Percentiles rank a stretch among this genome's conserved stretches.
Conservation (phyloP, 164 flowering plant genomes). For the Piper betle region DNA sequence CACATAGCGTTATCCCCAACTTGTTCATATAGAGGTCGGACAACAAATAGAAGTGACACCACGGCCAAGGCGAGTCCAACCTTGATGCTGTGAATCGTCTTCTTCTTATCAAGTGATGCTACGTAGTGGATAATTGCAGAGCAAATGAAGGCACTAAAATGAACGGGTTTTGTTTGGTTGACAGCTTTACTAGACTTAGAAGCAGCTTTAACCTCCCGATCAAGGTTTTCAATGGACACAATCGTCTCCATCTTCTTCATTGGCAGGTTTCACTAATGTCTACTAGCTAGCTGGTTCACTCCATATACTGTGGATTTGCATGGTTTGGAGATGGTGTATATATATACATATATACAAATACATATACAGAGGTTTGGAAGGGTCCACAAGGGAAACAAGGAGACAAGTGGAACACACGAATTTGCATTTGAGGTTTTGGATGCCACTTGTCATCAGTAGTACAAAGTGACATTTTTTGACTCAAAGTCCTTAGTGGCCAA, state of each 20-base stretch:
- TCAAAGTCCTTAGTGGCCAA: no score
- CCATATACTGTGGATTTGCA: background rate
- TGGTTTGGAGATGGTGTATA: background rate
- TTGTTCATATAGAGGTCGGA: slow-evolving; percentile 47
- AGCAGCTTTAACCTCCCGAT: slow-evolving; percentile 1
- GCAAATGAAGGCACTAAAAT: slow-evolving; percentile 4
- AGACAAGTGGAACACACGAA: slow-evolving; percentile 4
- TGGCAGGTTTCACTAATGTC: no score
- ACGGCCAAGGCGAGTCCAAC: slow-evolving; percentile 65
- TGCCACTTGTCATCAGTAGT: no score
- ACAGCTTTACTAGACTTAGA: background rate
- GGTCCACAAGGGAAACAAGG: background rate
- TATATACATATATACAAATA: background rate
- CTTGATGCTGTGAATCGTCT: slow-evolving; percentile 56
- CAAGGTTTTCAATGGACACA: slow-evolving; percentile 21
- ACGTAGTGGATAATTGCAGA: slow-evolving; percentile 4
- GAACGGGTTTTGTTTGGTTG: slow-evolving; percentile 6
- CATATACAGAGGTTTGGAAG: background rate
- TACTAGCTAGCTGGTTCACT: background rate
- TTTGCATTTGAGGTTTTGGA: no score
- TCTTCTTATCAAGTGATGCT: background rate
- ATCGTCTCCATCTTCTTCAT: slow-evolving; percentile 5
- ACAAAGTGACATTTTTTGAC: no score
- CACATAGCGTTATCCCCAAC: slow-evolving; percentile 84
- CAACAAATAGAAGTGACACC: slow-evolving; percentile 56